Evolutionary conservation across 352 stramenopile species (phyloP), one percentile per base, ranked within the genome.

Genomic region (Pythium oligandrum): DNA sequence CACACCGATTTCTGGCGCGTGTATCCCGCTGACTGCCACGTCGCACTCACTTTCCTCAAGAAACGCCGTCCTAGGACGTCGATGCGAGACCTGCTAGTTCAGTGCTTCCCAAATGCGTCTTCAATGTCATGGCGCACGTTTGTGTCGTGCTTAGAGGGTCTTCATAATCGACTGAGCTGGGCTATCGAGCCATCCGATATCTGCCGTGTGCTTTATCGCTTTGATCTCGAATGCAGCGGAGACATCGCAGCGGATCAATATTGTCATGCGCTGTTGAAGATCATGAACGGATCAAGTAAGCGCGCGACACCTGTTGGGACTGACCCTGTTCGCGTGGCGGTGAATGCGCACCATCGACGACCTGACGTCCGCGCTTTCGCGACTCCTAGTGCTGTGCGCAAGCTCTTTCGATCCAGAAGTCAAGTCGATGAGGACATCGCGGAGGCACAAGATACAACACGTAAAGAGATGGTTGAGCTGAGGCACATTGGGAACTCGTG

Each of bases 1-100:
- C 51, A 59, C 36, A 35, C 30, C 6, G 33, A 35, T 2, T 64
- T 64, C n/a, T 64, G 53, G 48, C 51, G 42, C n/a, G 4, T 9
- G 4, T 64, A 64, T 47, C 2, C 58, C 1, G 31, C 42, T 10
- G 26, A 48, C 26, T 64, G 57, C 10, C 6, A 26, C 30, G 12
- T 48, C 8, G 34, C 30, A 1, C 44, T n/a, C 3, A 12, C 7
- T 35, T 42, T 34, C 1, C 40, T 9, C 6, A 26, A 7, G 10
- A 17, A 42, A 2, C 5, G 4, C 40, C 42, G 9, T 36, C 31
- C 3, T 6, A 34, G 8, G 4, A 34, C 5, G 17, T 53, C n/a
- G 44, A 9, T 32, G 17, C 17, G 17, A 26, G 35, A 53, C 11
- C 2, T 48, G 37, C 42, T 50, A 2, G 35, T n/a, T 30, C 8